Percentiles rank a stretch among this genome's conserved stretches.
These are phyloP conservation scores for Daldinia bambusicola DNA, from an alignment of 495 filamentous ascomycete species.

Conservation along the genomic window DNA sequence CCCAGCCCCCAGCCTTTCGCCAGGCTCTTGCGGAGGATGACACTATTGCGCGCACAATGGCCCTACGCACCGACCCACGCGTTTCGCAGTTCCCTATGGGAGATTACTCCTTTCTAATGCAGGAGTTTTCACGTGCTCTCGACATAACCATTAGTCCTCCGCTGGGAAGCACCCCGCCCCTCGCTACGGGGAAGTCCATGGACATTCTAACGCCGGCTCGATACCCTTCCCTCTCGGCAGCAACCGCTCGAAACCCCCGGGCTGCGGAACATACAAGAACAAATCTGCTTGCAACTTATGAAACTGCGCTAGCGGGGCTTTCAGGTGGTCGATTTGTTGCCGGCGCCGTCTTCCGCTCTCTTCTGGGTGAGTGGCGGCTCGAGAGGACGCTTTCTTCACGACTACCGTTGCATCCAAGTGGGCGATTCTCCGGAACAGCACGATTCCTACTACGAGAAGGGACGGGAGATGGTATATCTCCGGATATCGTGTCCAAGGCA, in stretches of 20 bases:
- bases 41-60: slow-evolving; percentile 56
- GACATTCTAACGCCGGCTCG: slow-evolving; percentile 59
- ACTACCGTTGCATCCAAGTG: slow-evolving; percentile 64
- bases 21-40: slow-evolving; percentile 52
- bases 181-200: slow-evolving; percentile 53
- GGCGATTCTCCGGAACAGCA: slow-evolving; percentile 68
- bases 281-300: slow-evolving; percentile 50
- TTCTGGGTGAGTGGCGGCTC: slow-evolving; percentile 78
- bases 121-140: slow-evolving; percentile 69
- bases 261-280: slow-evolving; percentile 35
- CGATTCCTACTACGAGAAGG: slow-evolving; percentile 68
- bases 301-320: slow-evolving; percentile 49
- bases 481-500: slow-evolving; percentile 27
- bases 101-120: slow-evolving; percentile 83
- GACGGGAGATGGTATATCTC: slow-evolving; percentile 59
- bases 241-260: slow-evolving; percentile 13
- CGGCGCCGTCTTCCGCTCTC: slow-evolving; percentile 73
- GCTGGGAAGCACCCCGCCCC: slow-evolving; percentile 40
- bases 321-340: slow-evolving; percentile 60
- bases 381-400: slow-evolving; percentile 59
- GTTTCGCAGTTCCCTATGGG: slow-evolving; percentile 80
- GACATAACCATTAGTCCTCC: slow-evolving; percentile 51
- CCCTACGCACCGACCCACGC: slow-evolving; percentile 53
- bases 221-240: slow-evolving; percentile 44
- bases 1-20: slow-evolving; percentile 39